These are phyloP conservation scores for Claviceps citrina DNA, from an alignment of 2,329 filamentous ascomycete species.

Conservation along the genomic window DNA sequence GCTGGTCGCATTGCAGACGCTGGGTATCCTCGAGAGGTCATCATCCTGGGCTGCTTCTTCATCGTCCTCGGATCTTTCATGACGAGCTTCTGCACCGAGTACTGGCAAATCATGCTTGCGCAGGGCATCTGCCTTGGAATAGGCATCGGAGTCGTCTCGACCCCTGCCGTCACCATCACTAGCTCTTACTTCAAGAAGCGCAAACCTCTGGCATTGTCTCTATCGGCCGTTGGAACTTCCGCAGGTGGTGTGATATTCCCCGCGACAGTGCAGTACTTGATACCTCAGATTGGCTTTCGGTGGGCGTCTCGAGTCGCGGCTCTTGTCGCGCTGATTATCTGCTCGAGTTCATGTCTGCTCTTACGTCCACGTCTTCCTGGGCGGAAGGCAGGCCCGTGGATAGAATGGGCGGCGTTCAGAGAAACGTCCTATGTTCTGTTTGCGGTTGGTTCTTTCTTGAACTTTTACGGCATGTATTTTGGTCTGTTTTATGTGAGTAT, in stretches of 20 bases:
- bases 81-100: conserved; percentile 27
- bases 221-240: conserved; percentile 44
- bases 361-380: conserved; percentile 32
- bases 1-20: conserved; percentile 35
- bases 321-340: conserved; percentile 41
- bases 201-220: conserved; percentile 41
- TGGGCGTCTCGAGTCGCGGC: conserved; percentile 51
- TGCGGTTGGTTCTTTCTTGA: conserved; percentile 32
- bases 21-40: conserved; percentile 28
- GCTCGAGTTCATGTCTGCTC: conserved; percentile 23
- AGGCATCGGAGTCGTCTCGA: conserved; percentile 41
- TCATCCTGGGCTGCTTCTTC: conserved; percentile 25
- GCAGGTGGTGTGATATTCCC: conserved; percentile 42
- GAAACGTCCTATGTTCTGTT: conserved; percentile 40
- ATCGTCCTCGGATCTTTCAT: conserved; percentile 32
- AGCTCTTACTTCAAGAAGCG: conserved; percentile 45
- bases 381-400: conserved; percentile 31
- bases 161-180: conserved; percentile 43
- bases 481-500: conserved; percentile 24
- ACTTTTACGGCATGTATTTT: conserved; percentile 25
- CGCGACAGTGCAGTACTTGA: conserved; percentile 39
- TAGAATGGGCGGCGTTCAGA: conserved; percentile 41
- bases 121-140: conserved; percentile 37
- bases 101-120: conserved; percentile 38
- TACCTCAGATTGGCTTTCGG: conserved; percentile 42